Percentiles rank a stretch among this genome's conserved stretches.
phyloP scores from a whole-genome alignment of 2,329 filamentous ascomycete species.

The Paecilomyces formosus region DNA sequence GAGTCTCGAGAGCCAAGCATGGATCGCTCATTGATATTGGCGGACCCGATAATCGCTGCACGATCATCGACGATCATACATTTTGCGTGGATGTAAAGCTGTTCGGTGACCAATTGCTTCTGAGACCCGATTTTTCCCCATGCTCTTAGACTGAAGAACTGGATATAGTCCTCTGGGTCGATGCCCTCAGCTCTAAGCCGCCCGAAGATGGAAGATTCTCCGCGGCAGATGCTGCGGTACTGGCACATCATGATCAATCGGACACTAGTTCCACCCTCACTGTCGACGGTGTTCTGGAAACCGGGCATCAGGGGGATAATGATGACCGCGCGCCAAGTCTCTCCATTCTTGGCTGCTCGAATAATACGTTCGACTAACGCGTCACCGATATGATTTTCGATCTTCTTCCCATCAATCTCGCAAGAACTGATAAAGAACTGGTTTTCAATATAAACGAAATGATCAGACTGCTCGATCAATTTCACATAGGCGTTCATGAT shows the following conservation, averaged over 20 bases:
- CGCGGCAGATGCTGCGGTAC: conserved; percentile 90
- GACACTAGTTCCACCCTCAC: conserved; percentile 88
- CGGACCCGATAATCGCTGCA: conserved; percentile 87
- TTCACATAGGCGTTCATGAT: conserved; percentile 95
- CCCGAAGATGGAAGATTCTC: conserved; percentile 85
- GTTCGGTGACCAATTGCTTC: conserved; percentile 82
- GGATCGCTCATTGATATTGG: conserved; percentile 97
- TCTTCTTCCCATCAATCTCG: conserved; percentile 76
- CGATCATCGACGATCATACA: conserved; percentile 93
- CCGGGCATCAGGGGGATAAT: conserved; percentile 96
- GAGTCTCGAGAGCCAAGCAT: conserved; percentile 90
- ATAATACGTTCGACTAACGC: conserved; percentile 88
- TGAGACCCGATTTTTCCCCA: conserved; percentile 86
- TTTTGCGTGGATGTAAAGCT: conserved; percentile 97
- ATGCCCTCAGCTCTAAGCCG: conserved; percentile 71
- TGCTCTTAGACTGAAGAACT: conserved; percentile 84
- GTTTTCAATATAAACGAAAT: conserved; percentile 98
- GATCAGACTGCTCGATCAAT: conserved; percentile 88
- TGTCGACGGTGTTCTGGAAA: conserved; percentile 93
- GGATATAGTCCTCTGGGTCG: conserved; percentile 89
- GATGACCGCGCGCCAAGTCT: conserved; percentile 85
- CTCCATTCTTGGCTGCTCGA: conserved; percentile 70
- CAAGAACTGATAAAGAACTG: conserved; percentile 97
- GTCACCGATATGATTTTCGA: conserved; percentile 90
- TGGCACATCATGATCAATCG: conserved; percentile 95